Evolutionary conservation across 179 eudicot species (phyloP), one percentile per base, ranked within the genome.

Genomic region (Heliamphora pulchella): DNA sequence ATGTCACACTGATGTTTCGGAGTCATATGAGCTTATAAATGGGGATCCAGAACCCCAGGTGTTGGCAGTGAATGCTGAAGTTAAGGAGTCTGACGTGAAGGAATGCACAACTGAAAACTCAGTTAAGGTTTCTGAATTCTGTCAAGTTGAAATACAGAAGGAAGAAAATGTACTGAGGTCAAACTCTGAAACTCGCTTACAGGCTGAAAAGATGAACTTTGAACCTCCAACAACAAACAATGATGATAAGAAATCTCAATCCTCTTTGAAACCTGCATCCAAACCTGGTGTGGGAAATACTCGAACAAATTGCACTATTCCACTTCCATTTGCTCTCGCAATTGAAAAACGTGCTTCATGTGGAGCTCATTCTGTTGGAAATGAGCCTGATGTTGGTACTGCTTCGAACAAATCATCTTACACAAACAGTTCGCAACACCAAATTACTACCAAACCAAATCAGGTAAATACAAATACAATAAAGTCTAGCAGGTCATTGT

Each of bases 261-360:
- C 82, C 65, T 73, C 89, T 50, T 71, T 72, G 9, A 91, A 86
- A 84, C 74, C 82, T 62, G 86, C 84, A 81, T 82, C 87, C 65
- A 89, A 83, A 84, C 61, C 90, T 47, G 78, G 83, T 80, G 75
- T 74, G 68, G 84, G 86, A 78, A 87, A 78, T 83, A 84, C 77
- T 64, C 89, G 91, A 67, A 74, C 79, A 11, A 88, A 88, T 69
- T 88, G 88, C 87, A 92, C 98, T 66, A 85, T 92, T 81, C 97
- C 98, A 0, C 94, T 87, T 79, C 98, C 97, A 80, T 92, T 94
- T 91, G 87, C 96, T 83, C 84, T 94, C 85, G 96, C 95, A 74
- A 94, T 97, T 78, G 98, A 92, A 84, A 92, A 86, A 80, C 93
- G 98, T 55, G 97, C 98, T 71, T 86, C 86, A 39, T 76, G 8